A percentile compares a stretch with the other conserved stretches of the same genome.
These are phyloP conservation scores for Citrus sinensis DNA, from an alignment of 345 rosid genomes.

Conservation along the genomic window DVS_A1.0 CM039164.1:20855001-20855500, in stretches of 20 bases:
- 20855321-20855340: background rate
- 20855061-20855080: background rate
- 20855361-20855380: background rate
- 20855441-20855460: background rate
- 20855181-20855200: background rate
- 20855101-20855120: background rate
- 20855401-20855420: background rate
- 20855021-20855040: conserved; percentile 90
- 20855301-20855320: background rate
- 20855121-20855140: background rate
- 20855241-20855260: background rate
- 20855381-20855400: background rate
- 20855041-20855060: background rate
- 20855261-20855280: background rate
- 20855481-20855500: background rate
- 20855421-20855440: background rate
- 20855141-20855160: background rate
- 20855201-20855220: background rate
- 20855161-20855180: background rate
- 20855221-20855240: background rate
- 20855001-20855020: conserved; percentile 82
- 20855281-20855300: background rate
- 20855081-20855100: background rate
- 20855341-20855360: background rate
- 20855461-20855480: background rate